Percentiles rank a stretch among this genome's conserved stretches.
Evolutionary conservation across 2,329 filamentous ascomycete species (phyloP).

Genomic region (Aspergillus tubingensis): DNA sequence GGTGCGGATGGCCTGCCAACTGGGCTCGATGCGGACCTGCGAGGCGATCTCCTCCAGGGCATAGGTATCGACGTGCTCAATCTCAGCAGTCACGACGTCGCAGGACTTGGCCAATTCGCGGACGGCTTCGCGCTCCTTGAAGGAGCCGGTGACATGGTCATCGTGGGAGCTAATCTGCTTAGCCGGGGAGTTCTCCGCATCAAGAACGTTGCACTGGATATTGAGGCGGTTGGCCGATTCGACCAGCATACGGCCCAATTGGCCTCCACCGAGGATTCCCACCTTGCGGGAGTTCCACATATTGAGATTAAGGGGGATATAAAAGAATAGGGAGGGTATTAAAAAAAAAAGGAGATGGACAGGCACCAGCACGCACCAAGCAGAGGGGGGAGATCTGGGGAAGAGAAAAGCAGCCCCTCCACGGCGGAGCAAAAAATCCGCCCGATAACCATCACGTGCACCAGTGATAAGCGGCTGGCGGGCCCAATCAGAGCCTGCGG

Average conservation of each 20-base stretch:
- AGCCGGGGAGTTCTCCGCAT: constrained; percentile 73
- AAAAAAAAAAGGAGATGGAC: neutral
- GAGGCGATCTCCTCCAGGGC: constrained; percentile 80
- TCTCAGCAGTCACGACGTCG: constrained; percentile 88
- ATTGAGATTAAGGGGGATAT: constrained; percentile 14
- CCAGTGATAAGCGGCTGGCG: constrained; percentile 23
- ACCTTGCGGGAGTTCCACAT: constrained; percentile 48
- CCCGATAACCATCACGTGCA: constrained; percentile 27
- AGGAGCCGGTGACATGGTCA: constrained; percentile 79
- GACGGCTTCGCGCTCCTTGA: constrained; percentile 79
- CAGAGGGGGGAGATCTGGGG: neutral
- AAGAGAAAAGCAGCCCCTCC: constrained; percentile 19
- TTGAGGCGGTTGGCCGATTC: constrained; percentile 81
- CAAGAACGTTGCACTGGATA: constrained; percentile 76
- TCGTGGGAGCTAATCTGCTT: constrained; percentile 80
- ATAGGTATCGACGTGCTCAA: constrained; percentile 91
- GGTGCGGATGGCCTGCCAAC: constrained; percentile 79
- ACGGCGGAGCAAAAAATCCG: constrained; percentile 19
- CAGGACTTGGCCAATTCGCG: constrained; percentile 73
- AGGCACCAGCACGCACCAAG: constrained; percentile 12
- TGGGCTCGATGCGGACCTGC: constrained; percentile 70
- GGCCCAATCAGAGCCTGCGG: constrained; percentile 16
- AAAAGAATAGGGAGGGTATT: neutral
- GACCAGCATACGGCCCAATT: constrained; percentile 90
- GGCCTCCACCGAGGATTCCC: constrained; percentile 63